Percentiles rank a stretch among this genome's conserved stretches.
These are phyloP conservation scores for Coniella vitis DNA, from an alignment of 2,329 filamentous ascomycete species.

Conservation along the genomic window DNA sequence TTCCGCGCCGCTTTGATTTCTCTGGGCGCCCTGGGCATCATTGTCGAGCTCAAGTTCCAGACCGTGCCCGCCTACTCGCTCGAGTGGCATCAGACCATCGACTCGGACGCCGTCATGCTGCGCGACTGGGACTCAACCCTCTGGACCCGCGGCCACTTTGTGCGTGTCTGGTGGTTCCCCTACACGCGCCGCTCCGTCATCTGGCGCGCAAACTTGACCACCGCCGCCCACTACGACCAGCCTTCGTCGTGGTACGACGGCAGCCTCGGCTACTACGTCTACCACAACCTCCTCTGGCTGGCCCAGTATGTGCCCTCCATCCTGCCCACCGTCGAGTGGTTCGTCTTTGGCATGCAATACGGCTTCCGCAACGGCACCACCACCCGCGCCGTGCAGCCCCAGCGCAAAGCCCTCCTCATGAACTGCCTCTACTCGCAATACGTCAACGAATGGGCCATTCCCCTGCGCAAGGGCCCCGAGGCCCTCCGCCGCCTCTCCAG, in stretches of 20 bases:
- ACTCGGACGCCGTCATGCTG: conserved; percentile 62
- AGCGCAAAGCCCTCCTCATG: conserved; percentile 78
- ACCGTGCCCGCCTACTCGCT: conserved; percentile 78
- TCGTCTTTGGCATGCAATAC: conserved; percentile 96
- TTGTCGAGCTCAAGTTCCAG: conserved; percentile 81
- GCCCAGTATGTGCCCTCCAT: conserved; percentile 71
- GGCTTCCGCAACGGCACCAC: conserved; percentile 68
- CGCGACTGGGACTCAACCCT: conserved; percentile 64
- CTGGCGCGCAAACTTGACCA: conserved; percentile 80
- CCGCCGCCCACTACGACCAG: conserved; percentile 52
- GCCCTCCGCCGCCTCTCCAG: conserved; percentile 74
- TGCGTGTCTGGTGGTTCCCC: conserved; percentile 95
- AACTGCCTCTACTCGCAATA: conserved; percentile 98
- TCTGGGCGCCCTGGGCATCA: conserved; percentile 82
- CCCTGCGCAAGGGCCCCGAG: conserved; percentile 78
- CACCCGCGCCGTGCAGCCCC: conserved; percentile 71
- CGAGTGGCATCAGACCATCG: conserved; percentile 75
- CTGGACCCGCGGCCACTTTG: conserved; percentile 83
- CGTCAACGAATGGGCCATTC: conserved; percentile 96
- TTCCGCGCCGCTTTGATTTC: conserved; percentile 86
- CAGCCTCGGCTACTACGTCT: conserved; percentile 75
- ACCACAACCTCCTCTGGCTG: conserved; percentile 82
- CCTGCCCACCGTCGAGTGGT: conserved; percentile 87
- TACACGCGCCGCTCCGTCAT: conserved; percentile 83
- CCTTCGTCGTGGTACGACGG: conserved; percentile 74